Conservation (phyloP, 495 filamentous ascomycete species). For the Darksidea phi region DNA sequence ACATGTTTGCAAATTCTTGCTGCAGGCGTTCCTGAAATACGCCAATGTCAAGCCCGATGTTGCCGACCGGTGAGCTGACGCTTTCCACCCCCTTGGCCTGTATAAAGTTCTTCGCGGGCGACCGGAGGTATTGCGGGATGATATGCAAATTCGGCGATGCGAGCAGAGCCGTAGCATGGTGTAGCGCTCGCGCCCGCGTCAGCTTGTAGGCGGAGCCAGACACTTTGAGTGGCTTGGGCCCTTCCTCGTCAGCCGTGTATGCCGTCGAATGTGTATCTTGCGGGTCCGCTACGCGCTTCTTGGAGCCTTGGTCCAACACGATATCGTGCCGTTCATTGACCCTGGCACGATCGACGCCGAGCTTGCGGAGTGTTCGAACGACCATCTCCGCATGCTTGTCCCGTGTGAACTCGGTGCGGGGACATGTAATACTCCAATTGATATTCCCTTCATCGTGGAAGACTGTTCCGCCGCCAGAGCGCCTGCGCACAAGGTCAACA, state of each 20-base stretch:
- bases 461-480: constrained; percentile 87
- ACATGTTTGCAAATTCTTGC: constrained; percentile 55
- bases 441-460: constrained; percentile 91
- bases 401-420: constrained; percentile 68
- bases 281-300: constrained; percentile 25
- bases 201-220: constrained; percentile 94
- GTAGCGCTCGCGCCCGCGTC: constrained; percentile 70
- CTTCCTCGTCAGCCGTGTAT: constrained; percentile 37
- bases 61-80: constrained; percentile 78
- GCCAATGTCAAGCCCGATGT: constrained; percentile 56
- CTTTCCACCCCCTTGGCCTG: constrained; percentile 88
- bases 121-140: constrained; percentile 65
- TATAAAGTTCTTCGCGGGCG: constrained; percentile 71
- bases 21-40: constrained; percentile 37
- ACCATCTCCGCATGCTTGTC: constrained; percentile 91
- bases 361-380: constrained; percentile 67
- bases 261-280: constrained; percentile 42
- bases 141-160: constrained; percentile 64
- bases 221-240: constrained; percentile 64
- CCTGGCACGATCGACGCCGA: constrained; percentile 51
- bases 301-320: constrained; percentile 62
- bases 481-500: constrained; percentile 72
- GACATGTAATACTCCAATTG: constrained; percentile 89
- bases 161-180: constrained; percentile 89
- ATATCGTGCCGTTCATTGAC: constrained; percentile 96